Evolutionary conservation across 2,329 filamentous ascomycete species (phyloP).

Genomic region (Nigrospora oryzae): DNA sequence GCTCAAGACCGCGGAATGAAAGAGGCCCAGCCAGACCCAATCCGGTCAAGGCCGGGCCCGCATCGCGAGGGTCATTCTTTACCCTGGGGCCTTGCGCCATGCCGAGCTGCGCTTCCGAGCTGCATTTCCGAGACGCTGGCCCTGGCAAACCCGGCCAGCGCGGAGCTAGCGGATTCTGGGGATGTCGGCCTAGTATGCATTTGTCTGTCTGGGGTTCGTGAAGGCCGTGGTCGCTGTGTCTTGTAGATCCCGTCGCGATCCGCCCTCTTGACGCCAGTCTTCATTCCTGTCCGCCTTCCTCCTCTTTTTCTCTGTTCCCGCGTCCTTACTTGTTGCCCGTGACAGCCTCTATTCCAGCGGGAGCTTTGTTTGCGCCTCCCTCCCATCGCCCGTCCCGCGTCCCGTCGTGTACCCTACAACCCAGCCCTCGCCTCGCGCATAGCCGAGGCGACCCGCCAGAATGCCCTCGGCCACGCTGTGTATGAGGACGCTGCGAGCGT

Average conservation of each 20-base stretch:
- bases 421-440: not conserved
- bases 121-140: not conserved
- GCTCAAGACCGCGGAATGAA: no score
- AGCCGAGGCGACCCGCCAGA: constrained; percentile 9
- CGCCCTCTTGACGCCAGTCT: no score
- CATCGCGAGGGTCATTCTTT: constrained; percentile 2
- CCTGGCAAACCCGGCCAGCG: not conserved
- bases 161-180: not conserved
- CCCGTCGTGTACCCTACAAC: not conserved
- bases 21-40: not conserved
- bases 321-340: no score
- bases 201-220: no score
- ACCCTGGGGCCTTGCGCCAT: not conserved
- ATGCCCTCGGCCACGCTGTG: constrained; percentile 45
- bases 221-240: no score
- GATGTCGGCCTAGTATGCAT: no score
- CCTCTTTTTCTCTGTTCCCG: no score
- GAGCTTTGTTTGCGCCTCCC: not conserved
- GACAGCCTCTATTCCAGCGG: not conserved
- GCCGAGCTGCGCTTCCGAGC: constrained; percentile 1
- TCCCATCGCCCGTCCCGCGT: not conserved
- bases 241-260: no score
- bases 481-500: constrained; percentile 42
- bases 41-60: not conserved
- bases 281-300: no score